A percentile compares a stretch with the other conserved stretches of the same genome.
These are phyloP conservation scores for Globisporangium barbulae DNA, from an alignment of 352 stramenopile genomes.

Conservation along the genomic window DNA sequence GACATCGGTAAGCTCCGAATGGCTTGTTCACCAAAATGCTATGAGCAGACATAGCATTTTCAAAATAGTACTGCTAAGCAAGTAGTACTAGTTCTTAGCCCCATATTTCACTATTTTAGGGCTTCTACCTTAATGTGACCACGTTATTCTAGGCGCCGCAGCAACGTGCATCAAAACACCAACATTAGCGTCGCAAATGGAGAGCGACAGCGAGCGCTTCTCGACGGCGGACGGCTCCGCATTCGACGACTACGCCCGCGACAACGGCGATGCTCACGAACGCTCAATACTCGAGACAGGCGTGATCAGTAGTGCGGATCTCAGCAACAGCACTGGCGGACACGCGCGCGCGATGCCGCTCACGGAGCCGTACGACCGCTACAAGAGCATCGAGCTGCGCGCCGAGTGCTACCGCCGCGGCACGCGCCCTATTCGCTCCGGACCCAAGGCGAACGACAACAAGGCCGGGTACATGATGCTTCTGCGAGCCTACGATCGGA, in stretches of 20 bases:
- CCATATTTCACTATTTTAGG: too few species aligned
- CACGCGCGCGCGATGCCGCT: conserved; percentile 1
- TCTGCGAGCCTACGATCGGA: conserved; percentile 13
- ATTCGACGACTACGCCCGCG: conserved; percentile 6
- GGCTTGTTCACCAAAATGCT: too few species aligned
- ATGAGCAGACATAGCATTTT: too few species aligned
- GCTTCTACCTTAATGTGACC: too few species aligned
- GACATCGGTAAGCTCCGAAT: too few species aligned
- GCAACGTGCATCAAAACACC: too few species aligned
- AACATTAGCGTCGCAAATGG: neutral
- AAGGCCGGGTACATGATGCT: conserved; percentile 23
- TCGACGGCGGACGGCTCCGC: neutral
- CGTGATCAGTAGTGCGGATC: neutral
- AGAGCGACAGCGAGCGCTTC: conserved; percentile 11
- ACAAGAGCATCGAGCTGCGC: conserved; percentile 22
- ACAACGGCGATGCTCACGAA: neutral
- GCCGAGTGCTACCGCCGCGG: conserved; percentile 24
- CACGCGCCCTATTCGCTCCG: conserved; percentile 11
- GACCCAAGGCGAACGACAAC: conserved; percentile 19
- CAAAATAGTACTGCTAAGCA: too few species aligned
- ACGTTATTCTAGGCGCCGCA: too few species aligned
- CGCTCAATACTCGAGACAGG: conserved; percentile 2
- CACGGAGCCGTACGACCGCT: conserved; percentile 20
- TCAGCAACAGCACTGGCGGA: neutral
- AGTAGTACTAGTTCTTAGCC: too few species aligned